Base-by-base conservation (phyloP, 2,329 filamentous ascomycete species). In the Didymella exigua region DNA sequence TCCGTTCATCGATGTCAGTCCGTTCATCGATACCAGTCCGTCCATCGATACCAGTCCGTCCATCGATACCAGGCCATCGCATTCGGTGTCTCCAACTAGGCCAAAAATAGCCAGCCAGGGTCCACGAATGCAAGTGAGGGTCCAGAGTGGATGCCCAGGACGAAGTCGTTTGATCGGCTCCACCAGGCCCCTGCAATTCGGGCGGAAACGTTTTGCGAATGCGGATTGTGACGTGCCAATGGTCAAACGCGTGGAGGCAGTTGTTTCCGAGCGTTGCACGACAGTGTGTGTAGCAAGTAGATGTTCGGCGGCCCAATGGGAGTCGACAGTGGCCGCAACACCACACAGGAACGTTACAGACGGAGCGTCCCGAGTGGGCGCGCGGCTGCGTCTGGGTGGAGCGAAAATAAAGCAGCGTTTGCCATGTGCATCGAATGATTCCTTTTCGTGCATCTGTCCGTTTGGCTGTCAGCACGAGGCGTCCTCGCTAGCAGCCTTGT, bases 381-480 rank as follows among this genome's bases (percentile, higher is more conserved):
- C n/a, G n/a, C n/a, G n/a, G n/a, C n/a, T n/a, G n/a, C n/a, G n/a
- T n/a, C n/a, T n/a, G 16, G 27, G 16, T 31, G 18, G 24, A 9
- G 4, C 27, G 3, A n/a, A 30, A 11, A 36, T 27, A 36, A 16
- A 23, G n/a, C 23, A 29, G 30, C 30, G 46, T 34, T 33, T 41
- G 41, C 38, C 44, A 9, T 49, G 24, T 41, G 23, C 24, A 29
- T 37, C 7, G 19, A 7, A 26, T 26, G 7, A 9, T 2, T 24
- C 7, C 11, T 27, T 23, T 16, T 3, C 16, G 10, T 33, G 31
- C 33, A 24, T n/a, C 16, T 16, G 11, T 18, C 27, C 21, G 37
- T 49, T 37, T 38, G 49, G 14, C 49, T 33, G 49, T 45, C 48
- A 40, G 49, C 49, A 33, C 49, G 21, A 40, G 33, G n/a, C 16